Evolutionary conservation across 805 yeast genomes (phyloP).

Genomic region (Cyberlindnera mycetangii): DNA sequence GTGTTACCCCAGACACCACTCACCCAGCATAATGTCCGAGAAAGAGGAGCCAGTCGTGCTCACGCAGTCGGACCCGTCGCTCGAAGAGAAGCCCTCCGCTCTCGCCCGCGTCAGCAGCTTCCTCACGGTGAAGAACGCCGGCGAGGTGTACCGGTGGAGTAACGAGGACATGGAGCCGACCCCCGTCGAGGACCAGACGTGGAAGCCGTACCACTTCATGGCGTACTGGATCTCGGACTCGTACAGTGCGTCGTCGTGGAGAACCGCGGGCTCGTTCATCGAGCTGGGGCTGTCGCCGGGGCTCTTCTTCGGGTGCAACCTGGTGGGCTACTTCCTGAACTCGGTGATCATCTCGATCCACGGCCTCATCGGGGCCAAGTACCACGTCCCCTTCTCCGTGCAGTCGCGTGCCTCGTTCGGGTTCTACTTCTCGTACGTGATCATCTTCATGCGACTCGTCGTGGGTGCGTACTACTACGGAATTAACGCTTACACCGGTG

Average conservation of each 20-base stretch:
- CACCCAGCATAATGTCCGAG: neutral
- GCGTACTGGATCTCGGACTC: constrained; percentile 20
- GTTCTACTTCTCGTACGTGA: constrained; percentile 15
- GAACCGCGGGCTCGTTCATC: constrained; percentile 17
- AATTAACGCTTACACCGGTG: constrained; percentile 19
- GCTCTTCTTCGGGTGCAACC: constrained; percentile 12
- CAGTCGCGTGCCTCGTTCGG: constrained; percentile 17
- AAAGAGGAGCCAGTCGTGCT: constrained; percentile 1
- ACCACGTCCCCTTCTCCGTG: constrained; percentile 17
- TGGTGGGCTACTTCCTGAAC: constrained; percentile 13
- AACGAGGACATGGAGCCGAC: constrained; percentile 18
- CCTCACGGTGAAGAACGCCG: constrained; percentile 1
- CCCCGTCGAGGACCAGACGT: constrained; percentile 12
- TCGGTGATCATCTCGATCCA: constrained; percentile 11
- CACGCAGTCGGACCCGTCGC: constrained; percentile 1
- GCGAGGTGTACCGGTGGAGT: constrained; percentile 5
- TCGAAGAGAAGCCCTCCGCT: neutral
- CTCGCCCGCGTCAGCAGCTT: neutral
- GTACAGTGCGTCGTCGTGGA: constrained; percentile 18
- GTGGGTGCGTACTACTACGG: constrained; percentile 20
- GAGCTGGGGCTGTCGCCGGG: constrained; percentile 16
- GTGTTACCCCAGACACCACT: neutral
- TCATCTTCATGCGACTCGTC: constrained; percentile 13
- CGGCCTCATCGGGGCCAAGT: constrained; percentile 15
- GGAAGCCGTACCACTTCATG: constrained; percentile 17